These are phyloP conservation scores for Pythium utonaiense DNA, from an alignment of 352 stramenopile species.

Conservation along the genomic window DNA sequence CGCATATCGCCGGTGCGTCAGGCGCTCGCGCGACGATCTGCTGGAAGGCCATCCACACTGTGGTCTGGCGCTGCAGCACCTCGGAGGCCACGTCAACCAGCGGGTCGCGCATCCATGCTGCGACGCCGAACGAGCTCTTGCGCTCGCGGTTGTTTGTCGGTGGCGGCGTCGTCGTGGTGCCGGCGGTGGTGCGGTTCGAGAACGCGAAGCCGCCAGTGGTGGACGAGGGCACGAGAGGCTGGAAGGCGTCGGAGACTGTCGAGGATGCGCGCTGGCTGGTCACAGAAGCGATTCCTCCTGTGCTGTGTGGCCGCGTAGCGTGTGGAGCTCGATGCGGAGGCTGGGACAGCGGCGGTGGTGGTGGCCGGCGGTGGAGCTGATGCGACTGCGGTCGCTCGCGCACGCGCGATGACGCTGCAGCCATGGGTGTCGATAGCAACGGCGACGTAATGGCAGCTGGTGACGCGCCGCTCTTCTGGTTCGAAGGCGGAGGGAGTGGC, in stretches of 20 bases:
- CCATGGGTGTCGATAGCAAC: not conserved
- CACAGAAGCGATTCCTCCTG: not conserved
- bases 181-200: slow-evolving; percentile 12
- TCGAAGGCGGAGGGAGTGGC: not conserved
- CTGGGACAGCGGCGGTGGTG: not conserved
- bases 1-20: slow-evolving; percentile 16
- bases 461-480: not conserved
- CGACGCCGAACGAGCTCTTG: slow-evolving; percentile 25
- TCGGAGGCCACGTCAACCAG: slow-evolving; percentile 19
- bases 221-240: not conserved
- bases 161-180: not conserved
- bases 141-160: slow-evolving; percentile 8
- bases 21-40: slow-evolving; percentile 18
- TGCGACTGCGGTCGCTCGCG: not conserved
- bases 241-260: slow-evolving; percentile 1
- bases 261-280: slow-evolving; percentile 3
- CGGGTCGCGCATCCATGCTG: slow-evolving; percentile 18
- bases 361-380: no score
- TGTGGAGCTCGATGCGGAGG: not conserved
- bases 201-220: not conserved
- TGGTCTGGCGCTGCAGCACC: slow-evolving; percentile 23
- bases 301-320: not conserved
- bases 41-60: slow-evolving; percentile 24
- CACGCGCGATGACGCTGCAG: not conserved
- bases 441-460: slow-evolving; percentile 1